Evolutionary conservation across 495 filamentous ascomycete genomes (phyloP).

Genomic region (Thermothielavioides terrestris): DNA sequence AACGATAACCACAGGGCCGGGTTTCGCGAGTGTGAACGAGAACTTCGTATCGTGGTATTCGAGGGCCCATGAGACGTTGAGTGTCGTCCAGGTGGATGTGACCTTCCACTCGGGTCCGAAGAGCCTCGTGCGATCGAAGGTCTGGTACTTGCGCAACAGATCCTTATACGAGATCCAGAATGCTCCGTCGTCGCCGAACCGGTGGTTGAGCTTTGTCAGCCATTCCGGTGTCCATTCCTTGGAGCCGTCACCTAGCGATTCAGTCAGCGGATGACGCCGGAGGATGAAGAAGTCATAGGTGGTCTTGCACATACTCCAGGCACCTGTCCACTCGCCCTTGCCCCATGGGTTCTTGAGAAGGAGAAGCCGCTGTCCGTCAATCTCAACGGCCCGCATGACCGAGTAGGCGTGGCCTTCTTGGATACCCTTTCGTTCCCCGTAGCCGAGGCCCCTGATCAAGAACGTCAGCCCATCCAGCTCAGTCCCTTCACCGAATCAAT

Average conservation of each 20-base stretch:
- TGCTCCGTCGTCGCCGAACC: conserved; percentile 80
- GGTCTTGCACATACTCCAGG: conserved; percentile 50
- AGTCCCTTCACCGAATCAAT: background rate
- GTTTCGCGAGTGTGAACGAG: conserved; percentile 54
- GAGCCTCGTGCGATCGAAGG: conserved; percentile 79
- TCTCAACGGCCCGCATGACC: conserved; percentile 71
- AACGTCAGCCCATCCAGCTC: background rate
- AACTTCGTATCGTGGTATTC: conserved; percentile 85
- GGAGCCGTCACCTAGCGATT: conserved; percentile 53
- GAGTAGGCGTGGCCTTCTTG: conserved; percentile 80
- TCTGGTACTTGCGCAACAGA: conserved; percentile 71
- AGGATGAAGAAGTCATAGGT: background rate
- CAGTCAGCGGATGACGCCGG: background rate
- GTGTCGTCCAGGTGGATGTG: conserved; percentile 73
- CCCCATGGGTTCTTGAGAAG: conserved; percentile 88
- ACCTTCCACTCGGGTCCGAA: conserved; percentile 80
- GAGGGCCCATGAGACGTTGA: conserved; percentile 76
- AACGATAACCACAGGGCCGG: conserved; percentile 66
- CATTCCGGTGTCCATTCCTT: conserved; percentile 89
- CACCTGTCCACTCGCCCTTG: conserved; percentile 67
- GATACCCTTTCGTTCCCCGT: conserved; percentile 61
- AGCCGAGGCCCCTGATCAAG: conserved; percentile 41
- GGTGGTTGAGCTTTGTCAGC: conserved; percentile 69
- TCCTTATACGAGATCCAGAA: conserved; percentile 69
- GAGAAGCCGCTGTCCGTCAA: conserved; percentile 64